Evolutionary conservation across 2,329 filamentous ascomycete genomes (phyloP).

Genomic region (Scleromitrula shiraiana): DNA sequence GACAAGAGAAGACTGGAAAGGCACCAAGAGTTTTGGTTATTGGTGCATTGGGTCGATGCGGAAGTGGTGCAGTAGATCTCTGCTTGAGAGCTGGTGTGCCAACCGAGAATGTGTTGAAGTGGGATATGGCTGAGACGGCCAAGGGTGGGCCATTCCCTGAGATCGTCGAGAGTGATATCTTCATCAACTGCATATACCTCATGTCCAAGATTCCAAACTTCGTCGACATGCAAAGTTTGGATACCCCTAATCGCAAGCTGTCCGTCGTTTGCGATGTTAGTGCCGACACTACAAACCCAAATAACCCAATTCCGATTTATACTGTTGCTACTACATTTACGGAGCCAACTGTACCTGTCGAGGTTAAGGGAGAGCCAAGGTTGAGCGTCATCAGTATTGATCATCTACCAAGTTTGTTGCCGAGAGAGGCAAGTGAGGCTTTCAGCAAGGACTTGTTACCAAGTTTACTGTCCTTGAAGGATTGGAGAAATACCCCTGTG

Average conservation of each 20-base stretch:
- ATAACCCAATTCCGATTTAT: conserved; percentile 70
- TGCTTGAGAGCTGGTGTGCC: conserved; percentile 67
- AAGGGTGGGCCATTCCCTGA: conserved; percentile 66
- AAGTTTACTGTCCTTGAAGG: conserved; percentile 67
- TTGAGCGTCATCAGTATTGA: conserved; percentile 83
- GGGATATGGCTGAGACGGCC: conserved; percentile 72
- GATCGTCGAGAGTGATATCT: conserved; percentile 67
- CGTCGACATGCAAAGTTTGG: conserved; percentile 62
- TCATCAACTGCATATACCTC: conserved; percentile 88
- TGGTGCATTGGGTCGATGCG: conserved; percentile 76
- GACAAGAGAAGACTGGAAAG: conserved; percentile 57
- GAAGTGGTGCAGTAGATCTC: conserved; percentile 74
- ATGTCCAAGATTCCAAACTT: conserved; percentile 72
- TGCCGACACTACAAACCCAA: conserved; percentile 65
- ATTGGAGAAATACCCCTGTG: conserved; percentile 64
- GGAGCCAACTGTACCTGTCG: conserved; percentile 74
- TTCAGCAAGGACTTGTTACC: conserved; percentile 75
- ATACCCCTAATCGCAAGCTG: conserved; percentile 61
- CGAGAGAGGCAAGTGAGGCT: conserved; percentile 77
- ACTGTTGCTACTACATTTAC: conserved; percentile 77
- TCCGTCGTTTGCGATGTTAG: conserved; percentile 74
- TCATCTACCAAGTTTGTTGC: conserved; percentile 74
- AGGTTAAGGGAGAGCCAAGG: conserved; percentile 44
- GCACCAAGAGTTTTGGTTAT: conserved; percentile 74
- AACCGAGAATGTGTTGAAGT: conserved; percentile 56